Percentiles rank a stretch among this genome's conserved stretches.
Evolutionary conservation across 1,284 basidiomycete species (phyloP).

Genomic region (Ganoderma boninense): DNA sequence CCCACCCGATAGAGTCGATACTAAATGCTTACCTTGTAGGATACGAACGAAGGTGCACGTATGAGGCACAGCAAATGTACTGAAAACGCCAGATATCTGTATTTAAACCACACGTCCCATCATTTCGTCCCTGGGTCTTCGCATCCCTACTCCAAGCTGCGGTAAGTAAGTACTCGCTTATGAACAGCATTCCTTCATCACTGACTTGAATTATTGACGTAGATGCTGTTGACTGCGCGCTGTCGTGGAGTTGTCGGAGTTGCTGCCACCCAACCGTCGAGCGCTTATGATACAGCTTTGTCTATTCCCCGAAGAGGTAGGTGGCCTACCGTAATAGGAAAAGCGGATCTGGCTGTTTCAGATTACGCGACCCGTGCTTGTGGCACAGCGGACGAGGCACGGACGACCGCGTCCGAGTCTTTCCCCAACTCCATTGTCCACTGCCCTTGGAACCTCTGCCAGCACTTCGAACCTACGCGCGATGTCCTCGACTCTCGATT

Average conservation of each 20-base stretch:
- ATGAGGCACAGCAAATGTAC: too few species aligned
- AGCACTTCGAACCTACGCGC: background rate
- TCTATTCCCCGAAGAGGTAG: background rate
- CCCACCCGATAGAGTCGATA: too few species aligned
- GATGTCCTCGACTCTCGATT: constrained; percentile 59
- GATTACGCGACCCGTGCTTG: background rate
- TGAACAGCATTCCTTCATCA: too few species aligned
- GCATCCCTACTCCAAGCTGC: too few species aligned
- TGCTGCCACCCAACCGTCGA: background rate
- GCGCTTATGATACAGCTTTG: background rate
- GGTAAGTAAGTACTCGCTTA: too few species aligned
- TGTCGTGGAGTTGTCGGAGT: background rate
- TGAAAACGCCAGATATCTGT: too few species aligned
- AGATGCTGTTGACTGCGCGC: background rate
- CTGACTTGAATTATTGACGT: too few species aligned
- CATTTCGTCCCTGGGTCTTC: too few species aligned
- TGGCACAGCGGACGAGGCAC: background rate
- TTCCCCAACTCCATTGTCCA: background rate
- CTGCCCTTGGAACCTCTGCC: background rate
- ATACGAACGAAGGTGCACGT: too few species aligned
- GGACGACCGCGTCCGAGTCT: background rate
- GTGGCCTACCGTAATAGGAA: background rate
- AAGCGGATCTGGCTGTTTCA: constrained; percentile 6
- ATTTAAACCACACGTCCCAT: too few species aligned
- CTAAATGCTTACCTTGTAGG: too few species aligned